Conservation (phyloP, 2,329 filamentous ascomycete species). For the Fusarium buharicum region DNA sequence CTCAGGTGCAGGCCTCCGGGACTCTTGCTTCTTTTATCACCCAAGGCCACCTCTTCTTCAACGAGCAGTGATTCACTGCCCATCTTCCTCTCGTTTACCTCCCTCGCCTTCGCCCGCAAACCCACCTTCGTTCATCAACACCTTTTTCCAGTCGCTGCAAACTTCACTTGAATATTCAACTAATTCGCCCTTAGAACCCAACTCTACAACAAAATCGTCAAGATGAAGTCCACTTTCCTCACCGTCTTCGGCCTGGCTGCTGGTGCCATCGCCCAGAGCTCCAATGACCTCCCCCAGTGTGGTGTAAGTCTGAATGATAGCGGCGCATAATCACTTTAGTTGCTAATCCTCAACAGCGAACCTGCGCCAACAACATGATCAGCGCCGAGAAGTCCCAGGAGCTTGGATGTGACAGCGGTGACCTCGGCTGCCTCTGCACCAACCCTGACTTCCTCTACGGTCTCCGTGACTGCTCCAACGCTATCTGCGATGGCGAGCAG, state of each 20-base stretch:
- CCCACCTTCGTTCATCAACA: conserved; percentile 15
- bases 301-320: conserved; percentile 57
- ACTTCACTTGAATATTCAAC: conserved; percentile 12
- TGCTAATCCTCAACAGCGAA: conserved; percentile 52
- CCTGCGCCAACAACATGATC: conserved; percentile 63
- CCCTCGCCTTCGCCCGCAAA: conserved; percentile 13
- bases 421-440: conserved; percentile 59
- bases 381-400: conserved; percentile 52
- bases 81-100: conserved; percentile 13
- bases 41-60: conserved; percentile 7
- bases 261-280: conserved; percentile 55
- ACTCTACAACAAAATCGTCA: conserved; percentile 47
- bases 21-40: conserved; percentile 27
- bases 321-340: neutral
- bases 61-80: conserved; percentile 29
- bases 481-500: conserved; percentile 54
- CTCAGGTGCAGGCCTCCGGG: conserved; percentile 21
- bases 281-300: conserved; percentile 58
- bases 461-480: conserved; percentile 61
- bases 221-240: conserved; percentile 63
- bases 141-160: conserved; percentile 18
- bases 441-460: conserved; percentile 60
- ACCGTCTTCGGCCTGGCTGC: conserved; percentile 56
- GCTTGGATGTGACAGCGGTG: conserved; percentile 58
- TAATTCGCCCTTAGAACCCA: conserved; percentile 22